Percentiles rank a stretch among this genome's conserved stretches.
Evolutionary conservation across 768 basidiomycete species (phyloP).

Genomic region (Leccinum subgranulosum): DNA sequence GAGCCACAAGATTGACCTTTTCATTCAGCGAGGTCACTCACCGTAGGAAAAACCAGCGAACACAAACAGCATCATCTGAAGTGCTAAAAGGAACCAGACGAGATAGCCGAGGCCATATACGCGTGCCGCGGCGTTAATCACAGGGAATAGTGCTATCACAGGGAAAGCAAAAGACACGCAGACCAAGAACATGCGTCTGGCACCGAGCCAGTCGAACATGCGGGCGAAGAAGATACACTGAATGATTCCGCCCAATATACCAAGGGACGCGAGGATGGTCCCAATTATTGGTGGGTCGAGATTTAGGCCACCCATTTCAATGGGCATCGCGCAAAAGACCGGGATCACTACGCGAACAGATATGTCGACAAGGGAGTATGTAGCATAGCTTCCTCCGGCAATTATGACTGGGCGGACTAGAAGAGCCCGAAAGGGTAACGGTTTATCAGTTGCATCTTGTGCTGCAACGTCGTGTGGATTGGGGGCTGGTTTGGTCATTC

Average conservation of each 20-base stretch:
- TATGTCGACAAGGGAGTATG: slow-evolving; percentile 61
- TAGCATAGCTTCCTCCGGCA: slow-evolving; percentile 59
- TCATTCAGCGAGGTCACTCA: slow-evolving; percentile 28
- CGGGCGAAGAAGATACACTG: slow-evolving; percentile 61
- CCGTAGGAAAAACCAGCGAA: slow-evolving; percentile 52
- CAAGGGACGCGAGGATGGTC: slow-evolving; percentile 19
- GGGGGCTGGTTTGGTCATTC: background rate
- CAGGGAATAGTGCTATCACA: slow-evolving; percentile 41
- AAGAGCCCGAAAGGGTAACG: slow-evolving; percentile 46
- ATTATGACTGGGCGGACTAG: slow-evolving; percentile 51
- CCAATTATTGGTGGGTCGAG: slow-evolving; percentile 32
- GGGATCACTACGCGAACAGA: slow-evolving; percentile 46
- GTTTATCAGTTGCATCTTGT: slow-evolving; percentile 9
- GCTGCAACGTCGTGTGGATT: background rate
- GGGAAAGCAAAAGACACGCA: slow-evolving; percentile 49
- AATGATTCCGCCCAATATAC: slow-evolving; percentile 38
- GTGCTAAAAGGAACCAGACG: slow-evolving; percentile 49
- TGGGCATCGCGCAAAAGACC: slow-evolving; percentile 30
- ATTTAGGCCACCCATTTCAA: slow-evolving; percentile 28
- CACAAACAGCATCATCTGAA: slow-evolving; percentile 47
- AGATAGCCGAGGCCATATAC: slow-evolving; percentile 35
- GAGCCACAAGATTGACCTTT: background rate
- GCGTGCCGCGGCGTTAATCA: slow-evolving; percentile 37
- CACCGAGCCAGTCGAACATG: slow-evolving; percentile 53
- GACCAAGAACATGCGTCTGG: slow-evolving; percentile 52